Evolutionary conservation across 2,329 filamentous ascomycete species (phyloP).

Genomic region (Aspergillus sp.): DNA sequence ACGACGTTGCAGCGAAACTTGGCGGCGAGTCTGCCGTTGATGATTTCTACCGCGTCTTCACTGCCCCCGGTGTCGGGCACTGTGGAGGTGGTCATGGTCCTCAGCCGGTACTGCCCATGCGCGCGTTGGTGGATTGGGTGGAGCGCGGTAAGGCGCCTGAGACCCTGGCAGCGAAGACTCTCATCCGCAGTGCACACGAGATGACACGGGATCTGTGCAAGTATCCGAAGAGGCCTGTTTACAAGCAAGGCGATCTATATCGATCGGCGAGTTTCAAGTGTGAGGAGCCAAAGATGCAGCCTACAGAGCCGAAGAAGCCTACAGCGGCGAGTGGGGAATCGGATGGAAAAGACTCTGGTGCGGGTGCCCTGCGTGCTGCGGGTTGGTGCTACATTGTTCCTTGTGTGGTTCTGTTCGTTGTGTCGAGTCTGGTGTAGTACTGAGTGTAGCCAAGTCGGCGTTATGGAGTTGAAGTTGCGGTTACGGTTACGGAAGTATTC

Average conservation of each 20-base stretch:
- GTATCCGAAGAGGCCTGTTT: neutral
- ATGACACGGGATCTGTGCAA: neutral
- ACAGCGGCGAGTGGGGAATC: neutral
- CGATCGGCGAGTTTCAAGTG: neutral
- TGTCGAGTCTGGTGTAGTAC: neutral
- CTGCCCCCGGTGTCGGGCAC: constrained; percentile 52
- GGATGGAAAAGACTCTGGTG: neutral
- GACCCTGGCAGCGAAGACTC: neutral
- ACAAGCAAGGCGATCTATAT: neutral
- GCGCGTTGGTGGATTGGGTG: constrained; percentile 2
- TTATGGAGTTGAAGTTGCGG: neutral
- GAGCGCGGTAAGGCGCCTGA: constrained; percentile 8
- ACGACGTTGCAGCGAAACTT: neutral
- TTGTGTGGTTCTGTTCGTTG: neutral
- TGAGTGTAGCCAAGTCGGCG: neutral
- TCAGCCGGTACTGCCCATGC: neutral
- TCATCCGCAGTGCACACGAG: neutral
- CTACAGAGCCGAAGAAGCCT: neutral
- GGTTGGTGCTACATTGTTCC: neutral
- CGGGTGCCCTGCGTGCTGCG: neutral
- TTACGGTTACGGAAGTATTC: neutral
- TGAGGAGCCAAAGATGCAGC: neutral
- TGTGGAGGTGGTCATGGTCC: constrained; percentile 29
- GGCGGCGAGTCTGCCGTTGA: neutral
- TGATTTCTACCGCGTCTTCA: constrained; percentile 52